A percentile compares a stretch with the other conserved stretches of the same genome.
Evolutionary conservation across 306 rosid species (phyloP).

Genomic region (Chamaecrista fasciculata): DNA sequence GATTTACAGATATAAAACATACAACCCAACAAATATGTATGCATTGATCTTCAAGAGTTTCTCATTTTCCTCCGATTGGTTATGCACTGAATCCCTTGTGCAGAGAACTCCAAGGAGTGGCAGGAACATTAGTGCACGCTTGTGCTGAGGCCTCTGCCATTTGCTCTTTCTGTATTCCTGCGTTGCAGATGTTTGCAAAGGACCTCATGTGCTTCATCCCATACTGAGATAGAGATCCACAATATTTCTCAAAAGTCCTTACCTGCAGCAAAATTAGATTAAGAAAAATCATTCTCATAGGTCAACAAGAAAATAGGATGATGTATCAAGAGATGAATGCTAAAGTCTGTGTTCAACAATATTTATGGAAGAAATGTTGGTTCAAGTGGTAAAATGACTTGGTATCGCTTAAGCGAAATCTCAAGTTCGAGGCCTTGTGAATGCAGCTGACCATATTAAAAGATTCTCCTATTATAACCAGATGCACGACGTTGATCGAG

Average conservation of each 20-base stretch:
- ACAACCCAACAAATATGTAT: conserved; percentile 18
- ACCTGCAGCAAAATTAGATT: conserved; percentile 50
- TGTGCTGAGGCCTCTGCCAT: conserved; percentile 80
- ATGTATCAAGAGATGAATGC: neutral
- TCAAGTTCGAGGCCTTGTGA: no score
- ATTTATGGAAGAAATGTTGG: no score
- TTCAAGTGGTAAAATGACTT: no score
- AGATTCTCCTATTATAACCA: no score
- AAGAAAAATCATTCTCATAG: neutral
- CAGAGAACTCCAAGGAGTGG: conserved; percentile 74
- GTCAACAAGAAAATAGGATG: conserved; percentile 20
- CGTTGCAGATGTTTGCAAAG: conserved; percentile 88
- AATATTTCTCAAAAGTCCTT: conserved; percentile 78
- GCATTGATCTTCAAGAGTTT: neutral
- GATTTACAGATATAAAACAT: conserved; percentile 7
- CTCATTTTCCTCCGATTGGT: conserved; percentile 16
- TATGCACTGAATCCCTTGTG: conserved; percentile 72
- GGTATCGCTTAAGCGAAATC: no score
- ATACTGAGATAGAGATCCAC: conserved; percentile 91
- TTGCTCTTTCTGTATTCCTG: conserved; percentile 57
- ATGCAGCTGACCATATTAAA: no score
- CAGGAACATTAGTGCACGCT: conserved; percentile 66
- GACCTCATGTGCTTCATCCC: conserved; percentile 98
- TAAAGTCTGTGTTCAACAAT: neutral
- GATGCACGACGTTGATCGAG: no score